Percentiles rank a stretch among this genome's conserved stretches.
These are phyloP conservation scores for Sequoia sempervirens DNA, from an alignment of 75 land plant genomes.

Conservation along the genomic window DNA sequence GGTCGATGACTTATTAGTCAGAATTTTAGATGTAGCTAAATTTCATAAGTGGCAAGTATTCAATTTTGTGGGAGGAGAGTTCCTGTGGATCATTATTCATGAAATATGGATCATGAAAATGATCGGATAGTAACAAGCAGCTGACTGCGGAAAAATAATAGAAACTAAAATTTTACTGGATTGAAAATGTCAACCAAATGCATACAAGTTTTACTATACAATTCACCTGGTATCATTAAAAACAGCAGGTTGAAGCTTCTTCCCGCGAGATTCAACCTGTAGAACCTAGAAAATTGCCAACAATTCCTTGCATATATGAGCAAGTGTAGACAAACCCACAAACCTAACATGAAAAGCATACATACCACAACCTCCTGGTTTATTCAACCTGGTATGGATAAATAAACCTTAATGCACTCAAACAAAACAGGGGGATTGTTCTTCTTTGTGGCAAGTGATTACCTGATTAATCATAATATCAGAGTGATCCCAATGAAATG, in stretches of 20 bases:
- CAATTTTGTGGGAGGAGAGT: not conserved
- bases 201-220: not conserved
- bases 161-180: not conserved
- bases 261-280: not conserved
- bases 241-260: conserved; percentile 14
- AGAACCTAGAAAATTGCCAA: not conserved
- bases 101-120: not conserved
- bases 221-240: conserved; percentile 18
- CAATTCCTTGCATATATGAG: not conserved
- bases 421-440: not conserved
- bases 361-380: not conserved
- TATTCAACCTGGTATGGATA: not conserved
- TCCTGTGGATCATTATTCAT: not conserved
- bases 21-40: not conserved
- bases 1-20: not conserved
- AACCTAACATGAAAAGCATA: not conserved
- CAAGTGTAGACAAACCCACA: not conserved
- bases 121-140: not conserved
- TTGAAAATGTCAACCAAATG: not conserved
- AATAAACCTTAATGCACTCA: not conserved
- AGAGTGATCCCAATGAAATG: conserved; percentile 72
- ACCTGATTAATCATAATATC: conserved; percentile 53
- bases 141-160: not conserved
- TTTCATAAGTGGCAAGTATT: not conserved
- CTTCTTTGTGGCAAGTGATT: not conserved